Evolutionary conservation across 768 basidiomycete genomes (phyloP), one percentile per base, ranked within the genome.

Genomic region (Leccinum barrowsii): DNA sequence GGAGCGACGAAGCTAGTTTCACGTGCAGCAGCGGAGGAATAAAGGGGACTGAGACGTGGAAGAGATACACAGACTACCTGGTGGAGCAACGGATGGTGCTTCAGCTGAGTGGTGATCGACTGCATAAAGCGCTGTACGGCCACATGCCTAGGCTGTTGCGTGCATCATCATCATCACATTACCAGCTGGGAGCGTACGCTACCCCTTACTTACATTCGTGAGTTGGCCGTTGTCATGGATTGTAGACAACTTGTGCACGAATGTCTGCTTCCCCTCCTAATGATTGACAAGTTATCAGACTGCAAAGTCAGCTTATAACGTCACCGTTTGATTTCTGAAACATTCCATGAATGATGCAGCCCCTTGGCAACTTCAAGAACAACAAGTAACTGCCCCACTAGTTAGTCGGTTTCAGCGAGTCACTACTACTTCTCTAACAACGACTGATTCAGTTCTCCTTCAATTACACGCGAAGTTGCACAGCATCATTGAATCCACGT

Each of bases 41-140:
- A 8, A 79, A 74, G 64, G 83, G 82, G 5, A 75, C 70, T 10
- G 83, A 75, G 46, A 80, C 82, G 21, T 89, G 87, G 88, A 75
- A 74, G 60, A 75, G 85, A 59, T 89, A 85, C 66, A 80, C 80
- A 22, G 70, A 82, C 54, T 89, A 79, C 69, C 63, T 89, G 66
- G 68, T 72, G 12, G 78, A 81, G 28, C 72, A 76, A 13, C 80
- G 77, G 34, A 69, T 86, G 67, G 86, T 89, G 17, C 65, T 85
- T 30, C 74, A 69, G 42, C 73, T 87, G 30, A 62, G 50, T 73
- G 84, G 63, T 65, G 70, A 77, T 7, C 68, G 73, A 56, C 69
- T 85, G 58, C 71, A 74, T 37, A 71, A 70, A 40, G 78, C 65
- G 4, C 48, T 74, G 30, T 65, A 72, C 30, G 72, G 71, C 6